A percentile compares a stretch with the other conserved stretches of the same genome.
These are phyloP conservation scores for Prunus kanzakura DNA, from an alignment of 306 rosid species.

Conservation along the genomic window DNA sequence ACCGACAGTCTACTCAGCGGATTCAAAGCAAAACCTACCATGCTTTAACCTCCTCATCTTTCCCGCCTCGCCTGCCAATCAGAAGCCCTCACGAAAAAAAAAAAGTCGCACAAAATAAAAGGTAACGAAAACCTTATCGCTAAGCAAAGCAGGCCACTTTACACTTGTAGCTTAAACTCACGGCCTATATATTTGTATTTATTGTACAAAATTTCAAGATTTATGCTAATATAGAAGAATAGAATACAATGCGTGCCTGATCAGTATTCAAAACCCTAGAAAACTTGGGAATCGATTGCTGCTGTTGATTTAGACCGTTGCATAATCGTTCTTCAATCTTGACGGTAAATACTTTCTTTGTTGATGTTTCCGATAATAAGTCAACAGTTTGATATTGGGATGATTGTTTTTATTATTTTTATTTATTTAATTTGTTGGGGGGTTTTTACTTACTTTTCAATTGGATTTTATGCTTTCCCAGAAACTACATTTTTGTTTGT, in stretches of 20 bases:
- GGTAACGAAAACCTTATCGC: neutral
- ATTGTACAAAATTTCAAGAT: neutral
- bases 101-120: neutral
- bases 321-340: neutral
- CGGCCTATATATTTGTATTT: too few species aligned
- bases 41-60: slow-evolving; percentile 2
- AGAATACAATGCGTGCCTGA: neutral
- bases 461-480: neutral
- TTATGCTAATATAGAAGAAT: neutral
- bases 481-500: neutral
- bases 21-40: neutral
- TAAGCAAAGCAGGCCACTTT: neutral
- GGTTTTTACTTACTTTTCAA: neutral
- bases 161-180: neutral
- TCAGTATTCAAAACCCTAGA: slow-evolving; percentile 1
- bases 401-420: neutral
- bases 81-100: neutral
- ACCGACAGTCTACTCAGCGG: neutral
- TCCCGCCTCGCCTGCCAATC: slow-evolving; percentile 6
- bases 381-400: neutral
- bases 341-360: neutral
- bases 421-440: neutral
- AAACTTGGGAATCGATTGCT: neutral
- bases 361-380: neutral
- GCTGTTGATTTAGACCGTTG: neutral